phyloP scores from a whole-genome alignment of 1,284 basidiomycete species.

The Fomitopsis palustris region DNA sequence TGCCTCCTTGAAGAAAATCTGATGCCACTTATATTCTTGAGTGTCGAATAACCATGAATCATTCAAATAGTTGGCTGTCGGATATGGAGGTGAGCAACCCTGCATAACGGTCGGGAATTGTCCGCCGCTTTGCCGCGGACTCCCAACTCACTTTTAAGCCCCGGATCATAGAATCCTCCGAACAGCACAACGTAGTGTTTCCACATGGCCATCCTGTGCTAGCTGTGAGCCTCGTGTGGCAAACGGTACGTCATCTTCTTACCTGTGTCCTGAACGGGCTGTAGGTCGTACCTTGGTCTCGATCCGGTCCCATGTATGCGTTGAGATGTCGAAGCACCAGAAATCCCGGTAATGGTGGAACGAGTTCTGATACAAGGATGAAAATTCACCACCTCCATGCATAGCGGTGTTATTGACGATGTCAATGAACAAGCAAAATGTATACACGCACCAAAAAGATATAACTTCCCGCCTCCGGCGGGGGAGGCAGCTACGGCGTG shows the following conservation, averaged over 20 bases:
- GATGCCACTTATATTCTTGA: conserved; percentile 85
- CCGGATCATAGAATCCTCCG: conserved; percentile 14
- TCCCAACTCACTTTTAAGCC: conserved; percentile 5
- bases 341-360: conserved; percentile 64
- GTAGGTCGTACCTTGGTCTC: conserved; percentile 81
- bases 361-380: conserved; percentile 79
- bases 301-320: conserved; percentile 85
- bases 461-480: conserved; percentile 78
- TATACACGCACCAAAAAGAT: conserved; percentile 65
- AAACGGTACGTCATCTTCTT: conserved; percentile 10
- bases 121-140: too few relatives aligned
- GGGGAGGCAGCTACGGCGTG: conserved; percentile 77
- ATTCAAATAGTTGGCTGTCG: conserved; percentile 75
- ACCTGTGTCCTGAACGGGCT: conserved; percentile 84
- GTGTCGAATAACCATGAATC: conserved; percentile 91
- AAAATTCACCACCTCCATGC: conserved; percentile 76
- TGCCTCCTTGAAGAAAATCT: conserved; percentile 70
- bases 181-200: conserved; percentile 13
- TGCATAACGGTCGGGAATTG: too few relatives aligned
- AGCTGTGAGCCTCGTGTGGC: background rate
- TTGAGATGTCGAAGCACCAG: conserved; percentile 58
- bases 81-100: background rate
- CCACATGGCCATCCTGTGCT: conserved; percentile 83
- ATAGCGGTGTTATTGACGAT: background rate
- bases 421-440: background rate